Evolutionary conservation across 768 basidiomycete species (phyloP).

Genomic region (Suillus fuscotomentosus): DNA sequence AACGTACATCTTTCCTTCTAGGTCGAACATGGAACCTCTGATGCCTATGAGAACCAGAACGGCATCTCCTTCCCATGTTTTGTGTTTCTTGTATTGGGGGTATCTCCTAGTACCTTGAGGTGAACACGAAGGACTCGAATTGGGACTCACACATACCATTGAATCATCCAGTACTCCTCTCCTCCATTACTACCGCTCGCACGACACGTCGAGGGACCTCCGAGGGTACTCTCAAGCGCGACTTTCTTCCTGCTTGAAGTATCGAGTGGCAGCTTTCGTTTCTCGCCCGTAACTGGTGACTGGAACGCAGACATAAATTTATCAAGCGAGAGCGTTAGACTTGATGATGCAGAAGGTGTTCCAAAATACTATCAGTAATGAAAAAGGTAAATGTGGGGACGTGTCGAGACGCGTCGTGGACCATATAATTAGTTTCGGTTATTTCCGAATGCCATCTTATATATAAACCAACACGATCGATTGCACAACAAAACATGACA

Average conservation of each 20-base stretch:
- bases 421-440: not conserved
- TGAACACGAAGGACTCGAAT: not conserved
- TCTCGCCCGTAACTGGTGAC: conserved; percentile 22
- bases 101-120: conserved; percentile 46
- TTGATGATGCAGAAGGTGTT: not conserved
- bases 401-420: not conserved
- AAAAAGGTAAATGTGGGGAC: not conserved
- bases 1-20: conserved; percentile 64
- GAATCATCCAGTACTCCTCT: conserved; percentile 71
- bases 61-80: conserved; percentile 87
- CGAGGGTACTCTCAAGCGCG: conserved; percentile 22
- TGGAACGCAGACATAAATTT: conserved; percentile 20
- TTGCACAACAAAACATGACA: not conserved
- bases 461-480: no score
- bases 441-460: not conserved
- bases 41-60: conserved; percentile 52
- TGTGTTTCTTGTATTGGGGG: conserved; percentile 78
- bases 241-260: conserved; percentile 25
- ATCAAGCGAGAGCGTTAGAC: not conserved
- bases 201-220: conserved; percentile 7
- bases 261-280: conserved; percentile 28
- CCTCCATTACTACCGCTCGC: conserved; percentile 14
- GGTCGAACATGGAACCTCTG: conserved; percentile 54
- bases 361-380: not conserved
- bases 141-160: conserved; percentile 49